phyloP scores from a whole-genome alignment of 768 basidiomycete species.

The Hericium erinaceus region DNA sequence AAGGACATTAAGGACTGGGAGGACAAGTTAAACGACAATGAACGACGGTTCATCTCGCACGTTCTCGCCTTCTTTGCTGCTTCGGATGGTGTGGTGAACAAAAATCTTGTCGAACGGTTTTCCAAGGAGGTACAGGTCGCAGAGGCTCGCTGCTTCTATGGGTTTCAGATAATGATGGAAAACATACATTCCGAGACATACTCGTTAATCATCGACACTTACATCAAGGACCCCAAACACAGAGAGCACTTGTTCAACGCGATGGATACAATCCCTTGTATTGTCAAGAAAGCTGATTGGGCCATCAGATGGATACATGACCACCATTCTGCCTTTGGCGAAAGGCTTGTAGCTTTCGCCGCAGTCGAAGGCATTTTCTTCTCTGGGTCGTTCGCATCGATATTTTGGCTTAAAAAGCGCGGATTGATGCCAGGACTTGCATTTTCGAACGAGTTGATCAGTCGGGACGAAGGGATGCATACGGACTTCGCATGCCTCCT shows the following conservation, averaged over 20 bases:
- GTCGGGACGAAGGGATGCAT: constrained; percentile 92
- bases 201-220: constrained; percentile 89
- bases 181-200: constrained; percentile 91
- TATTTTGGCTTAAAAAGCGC: constrained; percentile 97
- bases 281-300: constrained; percentile 91
- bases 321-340: constrained; percentile 69
- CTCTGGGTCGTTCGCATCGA: constrained; percentile 85
- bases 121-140: constrained; percentile 85
- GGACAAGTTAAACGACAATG: constrained; percentile 78
- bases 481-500: constrained; percentile 93
- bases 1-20: constrained; percentile 83
- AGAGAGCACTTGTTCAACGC: constrained; percentile 86
- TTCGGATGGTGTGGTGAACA: constrained; percentile 92
- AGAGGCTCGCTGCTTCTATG: constrained; percentile 93
- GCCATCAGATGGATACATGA: constrained; percentile 88
- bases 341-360: constrained; percentile 86
- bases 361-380: no score
- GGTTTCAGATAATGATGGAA: constrained; percentile 97
- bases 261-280: constrained; percentile 86
- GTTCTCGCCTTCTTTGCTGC: constrained; percentile 96
- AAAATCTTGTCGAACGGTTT: constrained; percentile 89
- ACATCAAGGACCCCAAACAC: constrained; percentile 73
- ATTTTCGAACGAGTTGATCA: constrained; percentile 95
- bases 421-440: constrained; percentile 94
- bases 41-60: constrained; percentile 88